Evolutionary conservation across 305 asterid species (phyloP).

Genomic region (Fraxinus greggii): DNA sequence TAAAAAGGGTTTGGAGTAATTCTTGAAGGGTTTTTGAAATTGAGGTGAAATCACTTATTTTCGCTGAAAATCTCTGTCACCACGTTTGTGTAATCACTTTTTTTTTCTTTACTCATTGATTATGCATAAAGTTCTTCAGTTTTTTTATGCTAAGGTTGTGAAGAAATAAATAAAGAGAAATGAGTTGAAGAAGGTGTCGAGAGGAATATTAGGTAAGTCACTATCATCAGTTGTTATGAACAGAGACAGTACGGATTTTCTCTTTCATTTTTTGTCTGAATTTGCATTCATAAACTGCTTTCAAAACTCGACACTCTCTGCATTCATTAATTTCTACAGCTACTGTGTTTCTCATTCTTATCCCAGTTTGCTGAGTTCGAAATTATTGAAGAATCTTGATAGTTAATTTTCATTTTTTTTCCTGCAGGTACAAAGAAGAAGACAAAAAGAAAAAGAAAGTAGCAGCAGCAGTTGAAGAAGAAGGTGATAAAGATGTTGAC

Average conservation of each 20-base stretch:
- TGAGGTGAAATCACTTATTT: constrained; percentile 9
- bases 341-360: constrained; percentile 23
- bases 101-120: neutral
- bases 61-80: neutral
- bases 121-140: constrained; percentile 12
- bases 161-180: constrained; percentile 24
- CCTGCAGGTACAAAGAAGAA: constrained; percentile 23
- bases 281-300: constrained; percentile 46
- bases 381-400: neutral
- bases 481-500: constrained; percentile 62
- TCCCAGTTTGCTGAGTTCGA: constrained; percentile 1
- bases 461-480: neutral
- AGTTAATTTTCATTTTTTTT: neutral
- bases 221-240: constrained; percentile 39
- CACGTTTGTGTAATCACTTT: neutral
- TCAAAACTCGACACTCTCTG: constrained; percentile 50
- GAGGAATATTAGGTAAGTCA: constrained; percentile 40
- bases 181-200: constrained; percentile 19
- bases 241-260: constrained; percentile 26
- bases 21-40: neutral
- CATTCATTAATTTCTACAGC: constrained; percentile 37
- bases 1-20: neutral
- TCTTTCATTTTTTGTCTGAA: constrained; percentile 40
- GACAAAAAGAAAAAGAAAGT: neutral
- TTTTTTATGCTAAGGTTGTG: constrained; percentile 17